A percentile compares a stretch with the other conserved stretches of the same genome.
These are phyloP conservation scores for Cryphonectria nitschkei DNA, from an alignment of 2,329 filamentous ascomycete species.

Conservation along the genomic window DNA sequence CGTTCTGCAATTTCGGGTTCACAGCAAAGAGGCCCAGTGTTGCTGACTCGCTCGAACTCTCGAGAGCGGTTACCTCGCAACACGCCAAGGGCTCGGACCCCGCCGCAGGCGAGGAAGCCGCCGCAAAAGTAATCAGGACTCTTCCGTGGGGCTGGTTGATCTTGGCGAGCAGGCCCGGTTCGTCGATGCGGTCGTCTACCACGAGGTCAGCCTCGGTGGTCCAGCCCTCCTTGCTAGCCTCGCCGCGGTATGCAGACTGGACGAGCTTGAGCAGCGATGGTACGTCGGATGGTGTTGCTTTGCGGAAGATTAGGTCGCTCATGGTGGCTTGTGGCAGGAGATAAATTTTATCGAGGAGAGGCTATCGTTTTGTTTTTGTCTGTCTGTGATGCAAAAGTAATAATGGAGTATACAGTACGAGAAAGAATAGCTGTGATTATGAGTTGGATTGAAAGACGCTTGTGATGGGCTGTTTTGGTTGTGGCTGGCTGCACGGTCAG, in stretches of 20 bases:
- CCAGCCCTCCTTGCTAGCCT: conserved; percentile 46
- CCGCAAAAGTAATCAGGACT: conserved; percentile 40
- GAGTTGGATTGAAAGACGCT: neutral
- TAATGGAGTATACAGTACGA: too few relatives aligned
- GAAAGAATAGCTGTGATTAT: neutral
- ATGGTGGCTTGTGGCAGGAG: conserved; percentile 23
- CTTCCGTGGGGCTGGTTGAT: conserved; percentile 43
- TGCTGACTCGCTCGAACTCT: conserved; percentile 34
- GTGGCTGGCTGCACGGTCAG: neutral
- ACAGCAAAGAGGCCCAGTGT: conserved; percentile 56
- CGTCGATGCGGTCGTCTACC: conserved; percentile 48
- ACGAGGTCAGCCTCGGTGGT: conserved; percentile 52
- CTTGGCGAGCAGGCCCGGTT: conserved; percentile 41
- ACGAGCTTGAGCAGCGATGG: conserved; percentile 43
- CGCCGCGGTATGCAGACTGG: conserved; percentile 50
- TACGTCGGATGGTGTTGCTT: conserved; percentile 40
- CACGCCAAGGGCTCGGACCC: conserved; percentile 43
- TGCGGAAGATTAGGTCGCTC: conserved; percentile 44
- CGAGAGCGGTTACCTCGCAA: conserved; percentile 45
- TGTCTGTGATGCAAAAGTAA: neutral
- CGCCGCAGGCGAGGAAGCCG: conserved; percentile 4
- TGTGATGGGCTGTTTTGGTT: neutral
- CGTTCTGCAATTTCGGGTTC: conserved; percentile 45
- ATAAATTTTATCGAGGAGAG: neutral
- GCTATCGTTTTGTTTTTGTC: neutral